Conservation (phyloP, 2,329 filamentous ascomycete species). For the Pleoardoris graminearum region DNA sequence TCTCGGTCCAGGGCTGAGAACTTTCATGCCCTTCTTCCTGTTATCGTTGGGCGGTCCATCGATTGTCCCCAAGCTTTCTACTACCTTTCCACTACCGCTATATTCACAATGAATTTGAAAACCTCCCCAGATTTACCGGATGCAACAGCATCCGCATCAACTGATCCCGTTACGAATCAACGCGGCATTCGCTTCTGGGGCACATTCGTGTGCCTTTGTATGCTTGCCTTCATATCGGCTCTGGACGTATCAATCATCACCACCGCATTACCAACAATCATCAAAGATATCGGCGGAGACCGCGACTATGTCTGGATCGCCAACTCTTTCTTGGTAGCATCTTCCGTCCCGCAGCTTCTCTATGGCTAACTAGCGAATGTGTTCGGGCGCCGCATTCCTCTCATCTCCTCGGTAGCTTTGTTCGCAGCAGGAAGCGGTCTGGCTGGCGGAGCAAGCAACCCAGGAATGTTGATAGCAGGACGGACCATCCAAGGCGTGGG, state of each 20-base stretch:
- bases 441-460: conserved; percentile 42
- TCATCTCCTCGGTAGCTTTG: conserved; percentile 38
- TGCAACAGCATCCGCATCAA: no score
- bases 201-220: not conserved
- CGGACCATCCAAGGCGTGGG: conserved; percentile 57
- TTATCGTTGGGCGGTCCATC: no score
- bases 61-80: no score
- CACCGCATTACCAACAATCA: conserved; percentile 42
- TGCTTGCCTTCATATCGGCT: not conserved
- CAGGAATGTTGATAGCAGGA: conserved; percentile 55
- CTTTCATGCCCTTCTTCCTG: no score
- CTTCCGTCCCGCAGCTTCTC: conserved; percentile 27
- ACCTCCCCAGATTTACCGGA: no score
- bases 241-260: conserved; percentile 31
- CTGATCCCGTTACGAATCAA: no score
- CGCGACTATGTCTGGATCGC: conserved; percentile 11
- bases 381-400: conserved; percentile 50
- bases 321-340: conserved; percentile 8
- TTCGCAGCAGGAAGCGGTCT: conserved; percentile 57
- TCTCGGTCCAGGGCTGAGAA: no score
- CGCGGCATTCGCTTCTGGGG: not conserved
- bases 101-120: no score
- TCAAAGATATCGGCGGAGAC: conserved; percentile 23
- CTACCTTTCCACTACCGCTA: no score
- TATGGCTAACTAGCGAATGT: conserved; percentile 18